Base-by-base conservation (phyloP, 2,329 filamentous ascomycete genomes). In the Calonectria pseudoreteaudii region DNA sequence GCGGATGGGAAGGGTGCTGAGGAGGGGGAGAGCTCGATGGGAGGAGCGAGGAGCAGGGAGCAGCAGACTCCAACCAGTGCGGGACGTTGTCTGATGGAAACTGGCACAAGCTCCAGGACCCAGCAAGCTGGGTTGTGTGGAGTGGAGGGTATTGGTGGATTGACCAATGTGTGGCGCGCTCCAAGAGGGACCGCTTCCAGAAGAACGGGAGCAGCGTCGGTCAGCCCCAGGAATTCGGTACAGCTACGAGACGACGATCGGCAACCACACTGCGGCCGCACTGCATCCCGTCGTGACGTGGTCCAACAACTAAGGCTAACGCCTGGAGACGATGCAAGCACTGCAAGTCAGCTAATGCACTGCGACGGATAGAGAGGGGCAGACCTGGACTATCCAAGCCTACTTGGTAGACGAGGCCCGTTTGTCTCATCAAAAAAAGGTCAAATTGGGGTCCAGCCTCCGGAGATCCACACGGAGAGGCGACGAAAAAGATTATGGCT, bases 231-330 rank as follows among this genome's bases (percentile, higher is more conserved):
- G 74, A 74, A 68, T 72, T 68, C 49, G 71, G 73, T 78, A 60
- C 68, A 74, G 77, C 65, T 68, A 68, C 67, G 72, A 69, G 71
- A 60, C 68, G 60, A 76, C 71, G 62, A 76, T 71, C 77, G 69
- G 60, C 69, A 72, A 71, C 60, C 66, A 73, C 76, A 78, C 76
- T 53, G 75, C 75, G 70, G 66, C 76, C 70, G 58, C 71, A 47
- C 73, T 80, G 78, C 74, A 74, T 74, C 78, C 71, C 60, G 67
- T 66, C 64, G 77, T 80, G 79, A 80, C 74, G 79, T 80, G 79
- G 77, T 79, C 79, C 58, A 79, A 75, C 73, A 68, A 79, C 71
- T 53, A 68, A 76, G 68, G 72, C 66, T 47, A 72, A 72, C 50
- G 60, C 38, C 49, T 14, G 68, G 68, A 71, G 68, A 76, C 66